Conservation (phyloP, 768 basidiomycete species). For the Pholiota conissans region DNA sequence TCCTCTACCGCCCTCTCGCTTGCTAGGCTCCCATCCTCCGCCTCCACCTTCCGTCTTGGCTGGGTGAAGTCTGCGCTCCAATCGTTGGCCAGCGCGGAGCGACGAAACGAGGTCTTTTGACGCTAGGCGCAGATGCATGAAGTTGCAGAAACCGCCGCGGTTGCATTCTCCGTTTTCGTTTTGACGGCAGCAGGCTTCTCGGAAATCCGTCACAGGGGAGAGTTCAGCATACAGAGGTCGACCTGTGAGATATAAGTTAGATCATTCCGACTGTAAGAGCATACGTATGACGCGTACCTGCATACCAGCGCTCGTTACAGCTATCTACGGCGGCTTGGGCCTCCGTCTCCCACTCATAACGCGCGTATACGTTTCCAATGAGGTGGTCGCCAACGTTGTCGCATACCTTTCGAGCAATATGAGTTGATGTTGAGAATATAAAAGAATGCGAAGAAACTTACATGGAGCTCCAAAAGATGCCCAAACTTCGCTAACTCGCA, state of each 20-base stretch:
- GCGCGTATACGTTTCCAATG: conserved; percentile 96
- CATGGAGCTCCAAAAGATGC: conserved; percentile 93
- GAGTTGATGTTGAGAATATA: conserved; percentile 6
- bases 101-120: conserved; percentile 81
- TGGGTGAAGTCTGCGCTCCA: conserved; percentile 80
- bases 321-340: conserved; percentile 91
- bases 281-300: conserved; percentile 61
- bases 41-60: conserved; percentile 60
- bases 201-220: conserved; percentile 97
- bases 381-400: conserved; percentile 99
- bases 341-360: conserved; percentile 99
- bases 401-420: conserved; percentile 61
- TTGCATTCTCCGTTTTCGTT: conserved; percentile 99
- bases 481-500: conserved; percentile 95
- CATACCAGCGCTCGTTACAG: conserved; percentile 97
- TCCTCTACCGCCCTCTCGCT: conserved; percentile 61
- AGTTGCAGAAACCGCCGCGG: conserved; percentile 98
- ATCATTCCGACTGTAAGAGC: conserved; percentile 1
- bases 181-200: conserved; percentile 97
- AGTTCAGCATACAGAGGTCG: conserved; percentile 96
- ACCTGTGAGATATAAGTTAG: conserved; percentile 44
- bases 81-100: conserved; percentile 76
- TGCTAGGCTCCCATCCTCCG: conserved; percentile 84
- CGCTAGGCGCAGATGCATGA: conserved; percentile 93
- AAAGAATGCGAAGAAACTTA: conserved; percentile 34